Percentiles rank a stretch among this genome's conserved stretches.
Evolutionary conservation across 2,329 filamentous ascomycete genomes (phyloP).

Genomic region (Fonsecaea pedrosoi): DNA sequence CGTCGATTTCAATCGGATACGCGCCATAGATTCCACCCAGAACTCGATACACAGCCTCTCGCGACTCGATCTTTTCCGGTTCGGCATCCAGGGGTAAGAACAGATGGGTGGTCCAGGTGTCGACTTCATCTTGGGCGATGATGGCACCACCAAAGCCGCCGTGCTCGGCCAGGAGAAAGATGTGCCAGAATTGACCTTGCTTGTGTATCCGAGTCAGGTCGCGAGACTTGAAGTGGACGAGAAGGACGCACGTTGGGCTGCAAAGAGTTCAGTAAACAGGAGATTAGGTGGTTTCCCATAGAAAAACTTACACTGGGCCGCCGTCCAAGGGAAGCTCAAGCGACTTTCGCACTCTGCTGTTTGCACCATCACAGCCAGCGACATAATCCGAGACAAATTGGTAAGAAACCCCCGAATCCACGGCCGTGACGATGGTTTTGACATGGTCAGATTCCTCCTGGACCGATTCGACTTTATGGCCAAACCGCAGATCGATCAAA

Average conservation of each 20-base stretch:
- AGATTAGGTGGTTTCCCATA: background rate
- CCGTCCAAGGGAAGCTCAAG: constrained; percentile 41
- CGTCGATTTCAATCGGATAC: constrained; percentile 45
- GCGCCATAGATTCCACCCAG: constrained; percentile 38
- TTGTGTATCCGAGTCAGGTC: constrained; percentile 40
- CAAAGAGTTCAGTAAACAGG: constrained; percentile 9
- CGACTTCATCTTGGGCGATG: constrained; percentile 45
- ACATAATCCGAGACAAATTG: constrained; percentile 39
- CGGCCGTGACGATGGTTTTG: constrained; percentile 34
- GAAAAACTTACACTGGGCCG: constrained; percentile 41
- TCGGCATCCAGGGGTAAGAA: constrained; percentile 36
- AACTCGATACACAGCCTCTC: constrained; percentile 39
- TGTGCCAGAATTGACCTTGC: constrained; percentile 46
- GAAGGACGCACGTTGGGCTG: constrained; percentile 38
- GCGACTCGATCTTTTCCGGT: constrained; percentile 36
- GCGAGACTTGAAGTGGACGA: constrained; percentile 46
- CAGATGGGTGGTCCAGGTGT: constrained; percentile 46
- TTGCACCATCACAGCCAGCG: constrained; percentile 44
- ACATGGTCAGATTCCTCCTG: constrained; percentile 37
- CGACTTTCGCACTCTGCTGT: constrained; percentile 39
- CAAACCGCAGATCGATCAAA: constrained; percentile 42
- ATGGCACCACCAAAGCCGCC: constrained; percentile 38
- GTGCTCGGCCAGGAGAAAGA: constrained; percentile 38
- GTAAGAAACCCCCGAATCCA: constrained; percentile 29
- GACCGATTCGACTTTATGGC: constrained; percentile 39